Conservation (phyloP, 257 asterid genomes). For the Solanum paucissectum region DNA sequence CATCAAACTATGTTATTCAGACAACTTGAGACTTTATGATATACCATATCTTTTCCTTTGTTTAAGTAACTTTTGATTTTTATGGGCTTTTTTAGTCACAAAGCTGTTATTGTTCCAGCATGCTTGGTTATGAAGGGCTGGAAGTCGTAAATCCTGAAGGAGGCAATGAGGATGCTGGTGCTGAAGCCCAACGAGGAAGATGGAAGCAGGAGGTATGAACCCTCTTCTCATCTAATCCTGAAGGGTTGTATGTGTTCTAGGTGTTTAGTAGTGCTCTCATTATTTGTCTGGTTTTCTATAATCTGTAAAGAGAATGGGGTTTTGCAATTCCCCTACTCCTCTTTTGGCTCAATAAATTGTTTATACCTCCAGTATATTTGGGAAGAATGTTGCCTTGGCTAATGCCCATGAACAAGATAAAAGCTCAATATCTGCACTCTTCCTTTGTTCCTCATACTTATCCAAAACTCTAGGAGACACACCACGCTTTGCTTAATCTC, state of each 20-base stretch:
- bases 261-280: not conserved
- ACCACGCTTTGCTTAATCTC: not conserved
- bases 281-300: not conserved
- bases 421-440: not conserved
- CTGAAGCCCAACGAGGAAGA: conserved; percentile 95
- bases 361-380: not conserved
- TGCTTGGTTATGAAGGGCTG: conserved; percentile 83
- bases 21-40: not conserved
- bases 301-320: not conserved
- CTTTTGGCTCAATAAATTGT: not conserved
- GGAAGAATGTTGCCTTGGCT: not conserved
- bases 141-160: conserved; percentile 99
- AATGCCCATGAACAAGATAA: not conserved
- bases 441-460: not conserved
- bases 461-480: not conserved
- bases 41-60: not conserved
- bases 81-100: not conserved
- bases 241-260: not conserved
- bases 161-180: conserved; percentile 92
- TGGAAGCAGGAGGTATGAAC: conserved; percentile 69
- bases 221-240: not conserved
- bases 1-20: not conserved
- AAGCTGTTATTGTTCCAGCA: conserved; percentile 21
- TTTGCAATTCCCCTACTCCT: not conserved
- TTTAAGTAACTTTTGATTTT: not conserved